Base-by-base conservation (phyloP, 768 basidiomycete species). In the Phlegmacium glaucopus region DNA sequence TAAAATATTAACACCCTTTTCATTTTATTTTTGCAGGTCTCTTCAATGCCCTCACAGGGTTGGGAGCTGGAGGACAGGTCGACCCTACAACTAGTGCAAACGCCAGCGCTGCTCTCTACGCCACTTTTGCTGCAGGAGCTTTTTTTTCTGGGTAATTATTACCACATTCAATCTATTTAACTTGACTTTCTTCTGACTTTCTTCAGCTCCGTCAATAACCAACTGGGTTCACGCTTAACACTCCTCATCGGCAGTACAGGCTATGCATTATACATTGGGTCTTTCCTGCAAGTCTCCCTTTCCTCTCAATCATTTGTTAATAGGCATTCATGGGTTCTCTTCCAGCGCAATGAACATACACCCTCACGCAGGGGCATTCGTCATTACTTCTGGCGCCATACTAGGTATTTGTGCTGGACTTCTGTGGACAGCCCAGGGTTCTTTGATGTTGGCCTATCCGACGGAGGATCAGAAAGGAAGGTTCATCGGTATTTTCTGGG, bases 341-440 rank as follows among this genome's bases (percentile, higher is more conserved):
- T 28, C 39, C 44, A 90, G 88, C 10, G 80, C 74, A 9, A 68
- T 83, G 56, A 90, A 89, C 53, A 85, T 90, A 29, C 85, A 90
- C 55, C 72, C 76, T 7, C 59, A 70, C 16, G 79, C 80, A 8
- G 73, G 74, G 28, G 69, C 68, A 26, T 91, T 90, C 60, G 80
- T 87, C 37, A 79, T 91, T 52, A 78, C 71, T 13, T 74, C 87
- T 3, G 90, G 89, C 15, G 83, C 84, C 32, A 58, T 87, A 46
- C 80, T 90, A 13, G 90, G 90, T 13, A 52, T 89, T 41, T 87
- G 84, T 57, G 89, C 76, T 1, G 76, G 74, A 41, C 59, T 92
- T 37, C 68, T 91, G 7, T 91, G 90, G 90, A 85, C 88, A 1
- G 86, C 88, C 0, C 89, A 92, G 58, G 90, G 88, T n/a, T 83